These are phyloP conservation scores for Venturia asperata DNA, from an alignment of 2,329 filamentous ascomycete genomes.

Conservation along the genomic window DNA sequence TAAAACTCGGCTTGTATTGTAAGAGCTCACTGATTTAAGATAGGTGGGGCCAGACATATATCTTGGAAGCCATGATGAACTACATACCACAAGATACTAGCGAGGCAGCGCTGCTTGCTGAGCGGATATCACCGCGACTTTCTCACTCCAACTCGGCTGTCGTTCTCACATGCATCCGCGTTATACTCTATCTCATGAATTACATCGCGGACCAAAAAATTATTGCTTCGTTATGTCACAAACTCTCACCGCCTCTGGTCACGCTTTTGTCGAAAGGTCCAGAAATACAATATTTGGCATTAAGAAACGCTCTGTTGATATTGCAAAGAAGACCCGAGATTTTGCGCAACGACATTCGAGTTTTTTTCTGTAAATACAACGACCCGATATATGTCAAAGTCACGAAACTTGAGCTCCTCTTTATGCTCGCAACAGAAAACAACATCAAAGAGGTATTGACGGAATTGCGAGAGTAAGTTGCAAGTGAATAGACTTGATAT, in stretches of 20 bases:
- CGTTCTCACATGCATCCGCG: conserved; percentile 89
- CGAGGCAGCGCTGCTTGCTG: conserved; percentile 82
- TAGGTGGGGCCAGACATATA: conserved; percentile 98
- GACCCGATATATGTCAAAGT: conserved; percentile 99
- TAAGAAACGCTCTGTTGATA: conserved; percentile 89
- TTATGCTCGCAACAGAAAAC: conserved; percentile 92
- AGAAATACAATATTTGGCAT: conserved; percentile 94
- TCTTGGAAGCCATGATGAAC: conserved; percentile 93
- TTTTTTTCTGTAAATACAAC: conserved; percentile 99
- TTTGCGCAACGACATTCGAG: conserved; percentile 88
- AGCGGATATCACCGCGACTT: conserved; percentile 88
- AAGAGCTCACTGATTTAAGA: conserved; percentile 23
- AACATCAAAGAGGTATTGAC: conserved; percentile 95
- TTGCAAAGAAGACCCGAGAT: conserved; percentile 89
- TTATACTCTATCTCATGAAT: conserved; percentile 97
- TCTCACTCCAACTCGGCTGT: conserved; percentile 97
- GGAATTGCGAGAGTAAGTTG: conserved; percentile 72
- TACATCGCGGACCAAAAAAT: conserved; percentile 92
- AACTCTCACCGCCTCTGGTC: conserved; percentile 89
- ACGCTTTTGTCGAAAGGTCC: conserved; percentile 92
- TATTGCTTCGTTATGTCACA: conserved; percentile 77
- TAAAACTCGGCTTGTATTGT: no score
- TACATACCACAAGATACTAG: conserved; percentile 88
- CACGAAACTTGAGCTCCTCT: conserved; percentile 95
- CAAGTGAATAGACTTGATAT: neutral